phyloP scores from a whole-genome alignment of 495 filamentous ascomycete genomes.

The Lasiosphaeris hirsuta region DNA sequence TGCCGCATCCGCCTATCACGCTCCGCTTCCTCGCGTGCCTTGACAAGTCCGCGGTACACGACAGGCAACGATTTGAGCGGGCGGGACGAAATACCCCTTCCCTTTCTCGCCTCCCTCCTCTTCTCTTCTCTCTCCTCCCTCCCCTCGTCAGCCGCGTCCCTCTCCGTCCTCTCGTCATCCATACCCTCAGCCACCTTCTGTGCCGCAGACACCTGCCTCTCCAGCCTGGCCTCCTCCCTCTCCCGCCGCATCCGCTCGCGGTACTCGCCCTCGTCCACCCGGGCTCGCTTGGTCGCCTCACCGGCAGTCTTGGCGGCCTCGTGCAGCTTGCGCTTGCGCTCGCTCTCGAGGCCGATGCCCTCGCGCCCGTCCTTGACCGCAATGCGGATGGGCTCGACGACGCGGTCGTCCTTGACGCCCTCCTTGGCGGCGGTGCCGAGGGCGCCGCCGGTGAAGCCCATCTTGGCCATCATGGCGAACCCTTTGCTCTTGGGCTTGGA shows the following conservation, averaged over 20 bases:
- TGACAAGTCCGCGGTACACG: constrained; percentile 73
- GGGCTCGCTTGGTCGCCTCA: constrained; percentile 54
- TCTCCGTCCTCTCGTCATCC: constrained; percentile 46
- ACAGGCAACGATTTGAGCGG: constrained; percentile 65
- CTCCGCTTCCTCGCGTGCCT: constrained; percentile 66
- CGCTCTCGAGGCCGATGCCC: constrained; percentile 82
- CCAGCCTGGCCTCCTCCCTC: constrained; percentile 64
- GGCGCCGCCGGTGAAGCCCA: constrained; percentile 79
- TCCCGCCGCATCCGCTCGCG: constrained; percentile 69
- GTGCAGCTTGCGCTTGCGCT: constrained; percentile 75
- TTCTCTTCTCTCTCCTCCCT: constrained; percentile 9
- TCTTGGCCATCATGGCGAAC: constrained; percentile 91
- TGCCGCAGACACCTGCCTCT: constrained; percentile 65
- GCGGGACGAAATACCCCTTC: constrained; percentile 43
- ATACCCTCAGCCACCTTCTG: constrained; percentile 80
- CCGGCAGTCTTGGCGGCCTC: constrained; percentile 58
- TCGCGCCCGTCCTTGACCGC: constrained; percentile 62
- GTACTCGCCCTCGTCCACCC: constrained; percentile 71
- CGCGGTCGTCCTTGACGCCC: constrained; percentile 22
- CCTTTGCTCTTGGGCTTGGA: constrained; percentile 61
- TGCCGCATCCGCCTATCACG: constrained; percentile 63
- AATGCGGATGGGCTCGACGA: constrained; percentile 18
- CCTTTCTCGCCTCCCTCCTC: constrained; percentile 33
- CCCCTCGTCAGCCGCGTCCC: constrained; percentile 13
- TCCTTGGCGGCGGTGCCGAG: constrained; percentile 47